Base-by-base conservation (phyloP, 1,139 yeast genomes). In the Pichia sp. region DNA sequence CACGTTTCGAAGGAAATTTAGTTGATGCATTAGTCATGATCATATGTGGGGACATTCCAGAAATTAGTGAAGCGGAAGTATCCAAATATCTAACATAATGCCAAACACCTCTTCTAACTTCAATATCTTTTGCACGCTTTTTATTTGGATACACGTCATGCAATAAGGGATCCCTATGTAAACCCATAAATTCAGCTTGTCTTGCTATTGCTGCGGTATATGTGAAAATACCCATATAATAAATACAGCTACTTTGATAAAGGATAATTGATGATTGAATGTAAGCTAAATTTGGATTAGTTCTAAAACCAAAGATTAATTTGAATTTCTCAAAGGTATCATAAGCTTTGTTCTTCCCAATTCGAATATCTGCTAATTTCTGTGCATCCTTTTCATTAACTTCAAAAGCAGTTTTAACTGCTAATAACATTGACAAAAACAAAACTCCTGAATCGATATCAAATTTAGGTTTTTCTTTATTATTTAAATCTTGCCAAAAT, bases 1-100 rank as follows among this genome's bases (percentile, higher is more conserved):
- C 50, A 25, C 32, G 23, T 35, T 47, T 49, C 9, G 48, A 49
- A 9, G 51, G 51, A 11, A 49, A 43, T 13, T 43, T 41, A 1
- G 46, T 33, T 6, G 51, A 47, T 3, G 50, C 42, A 37, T 47
- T 49, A 2, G 42, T 41, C 47, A 47, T 45, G 24, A 47, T 43
- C 50, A 49, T 45, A 38, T 47, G 51, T 4, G 51, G 51, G 3
- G 51, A 45, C 38, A 49, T 36, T 18, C 51, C 51, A 11, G 49
- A 39, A 31, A 43, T 40, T 28, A 41, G 22, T 16, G 51, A 47
- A 3, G 50, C 28, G 16, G 49, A 24, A 16, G 51, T 49, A 39
- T 49, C 51, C 27, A 48, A 36, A 26, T 35, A 45, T 30, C 50
- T 33, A 20, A 47, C 30, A 20, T 31, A 47, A 38, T 49, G 43